Evolutionary conservation across 768 basidiomycete species (phyloP).

Genomic region (Termitomyces sp.): DNA sequence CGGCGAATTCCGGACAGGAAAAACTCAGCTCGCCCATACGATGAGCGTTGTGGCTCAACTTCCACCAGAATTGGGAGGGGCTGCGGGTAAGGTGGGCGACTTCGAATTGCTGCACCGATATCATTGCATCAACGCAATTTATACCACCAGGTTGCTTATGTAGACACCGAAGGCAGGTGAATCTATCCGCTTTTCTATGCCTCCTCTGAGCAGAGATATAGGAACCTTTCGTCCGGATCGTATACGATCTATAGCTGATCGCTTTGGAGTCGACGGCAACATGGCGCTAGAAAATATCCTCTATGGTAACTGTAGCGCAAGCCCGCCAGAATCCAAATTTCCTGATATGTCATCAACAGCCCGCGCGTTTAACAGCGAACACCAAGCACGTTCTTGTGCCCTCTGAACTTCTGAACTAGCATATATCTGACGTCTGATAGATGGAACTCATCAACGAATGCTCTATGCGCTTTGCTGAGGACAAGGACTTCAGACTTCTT

Average conservation of each 20-base stretch:
- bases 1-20: conserved; percentile 94
- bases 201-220: conserved; percentile 27
- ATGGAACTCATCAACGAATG: conserved; percentile 93
- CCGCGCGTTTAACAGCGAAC: conserved; percentile 89
- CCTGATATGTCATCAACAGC: conserved; percentile 42
- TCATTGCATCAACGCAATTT: neutral
- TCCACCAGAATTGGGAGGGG: conserved; percentile 87
- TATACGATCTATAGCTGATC: conserved; percentile 85
- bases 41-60: conserved; percentile 91
- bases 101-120: neutral
- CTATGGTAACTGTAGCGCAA: conserved; percentile 54
- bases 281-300: conserved; percentile 88
- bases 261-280: conserved; percentile 89
- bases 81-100: conserved; percentile 70
- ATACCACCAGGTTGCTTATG: conserved; percentile 72
- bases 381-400: conserved; percentile 55
- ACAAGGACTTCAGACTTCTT: conserved; percentile 77
- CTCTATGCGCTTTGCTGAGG: conserved; percentile 84
- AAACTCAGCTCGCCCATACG: conserved; percentile 94
- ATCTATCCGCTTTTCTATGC: neutral
- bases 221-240: conserved; percentile 96
- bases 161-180: conserved; percentile 76
- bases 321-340: conserved; percentile 1
- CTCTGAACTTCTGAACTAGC: neutral
- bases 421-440: conserved; percentile 32